Evolutionary conservation across 371 early-diverging fungal genomes (phyloP), one percentile per base, ranked within the genome.

Genomic region (Actinomucor elegans): DNA sequence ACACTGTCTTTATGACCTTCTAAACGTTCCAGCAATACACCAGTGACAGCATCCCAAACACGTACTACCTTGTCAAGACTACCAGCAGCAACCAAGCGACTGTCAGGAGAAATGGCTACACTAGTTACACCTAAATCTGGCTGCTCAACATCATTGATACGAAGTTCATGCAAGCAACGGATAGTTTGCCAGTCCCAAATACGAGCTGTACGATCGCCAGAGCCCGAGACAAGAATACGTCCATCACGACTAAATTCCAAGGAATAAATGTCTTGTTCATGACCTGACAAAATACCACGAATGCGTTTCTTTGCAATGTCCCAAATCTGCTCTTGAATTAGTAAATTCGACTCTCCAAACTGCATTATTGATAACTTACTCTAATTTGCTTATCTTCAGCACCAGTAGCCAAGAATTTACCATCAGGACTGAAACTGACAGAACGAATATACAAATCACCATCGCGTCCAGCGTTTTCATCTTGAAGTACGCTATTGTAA

Each of bases 1-100:
- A 99, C 98, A 48, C 94, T 92, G 67, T 97, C 95, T 60, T 89
- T 92, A 79, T 99, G 99, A 0, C 98, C 98, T 61, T 94, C 93
- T 55, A 99, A 79, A 36, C 92, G 84, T 64, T 94, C 94, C 44
- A 96, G 60, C 11, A 91, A 72, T 21, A 83, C 70, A 17, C 95
- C 96, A 4, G 90, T 86, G 20, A 83, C 70, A 10, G 88, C 75
- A 64, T 97, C 96, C 96, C 96, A 98, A 9, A 98, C 79, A 32
- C 97, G 88, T n/a, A 97, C 88, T 70, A 91, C 87, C 61, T 89
- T 90, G 71, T 98, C 99, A 53, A 96, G 75, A 53, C 94, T 94
- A 27, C 95, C 97, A 27, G 90, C 86, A 1, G 88, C 91, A n/a
- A 91, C 89, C n/a, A 81, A 73, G 46, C 84, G 81, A 52, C 87